These are phyloP conservation scores for Sclerotinia trifoliorum DNA, from an alignment of 2,329 filamentous ascomycete species.

Conservation along the genomic window DNA sequence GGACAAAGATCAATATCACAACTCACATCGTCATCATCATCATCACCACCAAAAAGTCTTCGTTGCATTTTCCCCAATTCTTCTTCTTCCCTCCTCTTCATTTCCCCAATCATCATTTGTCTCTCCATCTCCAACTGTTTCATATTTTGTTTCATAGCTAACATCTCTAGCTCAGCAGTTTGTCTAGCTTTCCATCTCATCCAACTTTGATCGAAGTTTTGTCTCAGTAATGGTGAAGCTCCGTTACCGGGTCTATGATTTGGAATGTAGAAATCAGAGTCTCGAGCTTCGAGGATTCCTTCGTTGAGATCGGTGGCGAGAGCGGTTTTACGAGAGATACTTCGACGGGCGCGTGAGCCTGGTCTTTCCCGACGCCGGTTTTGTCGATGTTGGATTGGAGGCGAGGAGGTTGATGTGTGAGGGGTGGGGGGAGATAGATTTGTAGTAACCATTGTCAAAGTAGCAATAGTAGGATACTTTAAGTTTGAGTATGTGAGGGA, in stretches of 20 bases:
- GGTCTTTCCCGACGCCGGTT: slow-evolving; percentile 39
- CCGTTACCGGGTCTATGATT: neutral
- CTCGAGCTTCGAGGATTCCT: slow-evolving; percentile 34
- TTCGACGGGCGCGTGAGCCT: slow-evolving; percentile 37
- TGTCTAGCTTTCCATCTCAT: slow-evolving; percentile 37
- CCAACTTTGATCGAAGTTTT: slow-evolving; percentile 39
- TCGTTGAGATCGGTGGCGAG: slow-evolving; percentile 33
- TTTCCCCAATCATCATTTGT: slow-evolving; percentile 18
- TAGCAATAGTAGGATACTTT: neutral
- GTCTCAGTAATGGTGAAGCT: slow-evolving; percentile 37
- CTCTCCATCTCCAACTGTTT: slow-evolving; percentile 3
- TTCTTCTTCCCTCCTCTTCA: slow-evolving; percentile 31
- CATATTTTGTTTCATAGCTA: slow-evolving; percentile 5
- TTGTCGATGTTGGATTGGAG: slow-evolving; percentile 33
- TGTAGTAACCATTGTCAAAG: neutral
- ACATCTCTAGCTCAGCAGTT: slow-evolving; percentile 28
- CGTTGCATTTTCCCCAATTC: slow-evolving; percentile 32
- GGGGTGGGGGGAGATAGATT: neutral
- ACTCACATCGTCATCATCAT: slow-evolving; percentile 28
- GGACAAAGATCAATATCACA: slow-evolving; percentile 40
- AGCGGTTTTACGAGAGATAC: slow-evolving; percentile 33
- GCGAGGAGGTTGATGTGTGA: slow-evolving; percentile 13
- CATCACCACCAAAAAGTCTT: slow-evolving; percentile 37
- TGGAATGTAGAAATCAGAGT: slow-evolving; percentile 33
- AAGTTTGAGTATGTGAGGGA: neutral